Conservation (phyloP, 805 yeast species). For the Schizosaccharomyces osmophilus region DNA sequence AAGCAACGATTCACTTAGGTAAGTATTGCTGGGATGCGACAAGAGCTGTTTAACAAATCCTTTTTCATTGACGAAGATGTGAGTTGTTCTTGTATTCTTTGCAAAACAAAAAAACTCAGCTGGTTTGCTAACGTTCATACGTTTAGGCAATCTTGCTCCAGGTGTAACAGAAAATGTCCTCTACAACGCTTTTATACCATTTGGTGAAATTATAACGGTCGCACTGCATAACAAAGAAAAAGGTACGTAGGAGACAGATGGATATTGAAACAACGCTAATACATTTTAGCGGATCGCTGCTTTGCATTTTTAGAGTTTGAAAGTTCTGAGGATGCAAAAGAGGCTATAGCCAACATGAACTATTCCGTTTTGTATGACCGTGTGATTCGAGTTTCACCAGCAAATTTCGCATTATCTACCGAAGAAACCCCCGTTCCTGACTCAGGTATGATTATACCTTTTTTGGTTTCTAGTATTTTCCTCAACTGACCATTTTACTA, state of each 20-base stretch:
- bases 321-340: neutral
- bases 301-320: constrained; percentile 1
- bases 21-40: neutral
- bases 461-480: neutral
- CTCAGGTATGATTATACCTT: neutral
- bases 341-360: constrained; percentile 1
- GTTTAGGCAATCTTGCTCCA: neutral
- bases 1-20: neutral
- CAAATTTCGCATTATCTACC: neutral
- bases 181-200: neutral
- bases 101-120: too few relatives aligned
- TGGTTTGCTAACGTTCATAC: neutral
- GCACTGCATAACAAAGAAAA: neutral
- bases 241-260: neutral
- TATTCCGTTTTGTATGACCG: neutral
- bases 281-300: neutral
- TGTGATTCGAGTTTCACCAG: neutral
- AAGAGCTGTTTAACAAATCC: too few relatives aligned
- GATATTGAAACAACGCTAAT: neutral
- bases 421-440: neutral
- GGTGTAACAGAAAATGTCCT: neutral
- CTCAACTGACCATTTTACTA: neutral
- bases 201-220: neutral
- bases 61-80: too few relatives aligned
- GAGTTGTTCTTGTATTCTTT: too few relatives aligned